These are phyloP conservation scores for Suillus plorans DNA, from an alignment of 768 basidiomycete genomes.

Conservation along the genomic window DNA sequence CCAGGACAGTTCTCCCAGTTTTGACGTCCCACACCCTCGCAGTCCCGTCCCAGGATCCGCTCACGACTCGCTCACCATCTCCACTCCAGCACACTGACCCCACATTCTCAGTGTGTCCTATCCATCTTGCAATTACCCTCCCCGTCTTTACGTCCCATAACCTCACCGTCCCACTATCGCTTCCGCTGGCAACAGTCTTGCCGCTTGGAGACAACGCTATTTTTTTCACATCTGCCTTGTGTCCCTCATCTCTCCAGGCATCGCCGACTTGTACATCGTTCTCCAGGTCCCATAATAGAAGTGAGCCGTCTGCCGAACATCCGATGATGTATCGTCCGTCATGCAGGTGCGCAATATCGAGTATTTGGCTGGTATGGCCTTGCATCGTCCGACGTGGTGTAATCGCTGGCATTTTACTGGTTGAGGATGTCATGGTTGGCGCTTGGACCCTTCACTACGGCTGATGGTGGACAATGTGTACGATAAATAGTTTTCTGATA, in stretches of 20 bases:
- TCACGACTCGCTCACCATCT: not conserved
- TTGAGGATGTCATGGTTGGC: not conserved
- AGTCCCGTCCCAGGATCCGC: not conserved
- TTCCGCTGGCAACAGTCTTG: conserved; percentile 4
- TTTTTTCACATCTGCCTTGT: not conserved
- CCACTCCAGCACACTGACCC: not conserved
- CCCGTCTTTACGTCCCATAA: too few species aligned
- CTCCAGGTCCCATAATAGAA: not conserved
- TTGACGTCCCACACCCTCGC: not conserved
- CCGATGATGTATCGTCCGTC: not conserved
- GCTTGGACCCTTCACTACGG: not conserved
- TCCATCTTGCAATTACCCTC: too few species aligned
- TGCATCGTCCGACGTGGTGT: not conserved
- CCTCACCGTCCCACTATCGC: conserved; percentile 6
- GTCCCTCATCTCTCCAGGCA: not conserved
- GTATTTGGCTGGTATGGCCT: not conserved
- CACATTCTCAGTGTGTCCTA: too few species aligned
- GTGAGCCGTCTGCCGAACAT: not conserved
- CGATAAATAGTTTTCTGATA: not conserved
- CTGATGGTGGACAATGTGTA: not conserved
- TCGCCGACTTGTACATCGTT: not conserved
- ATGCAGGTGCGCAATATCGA: not conserved
- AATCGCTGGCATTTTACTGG: not conserved
- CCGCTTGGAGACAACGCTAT: not conserved
- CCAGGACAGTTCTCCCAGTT: not conserved